Conservation (phyloP, 163 green algal species). For the Prototheca cutis region DNA sequence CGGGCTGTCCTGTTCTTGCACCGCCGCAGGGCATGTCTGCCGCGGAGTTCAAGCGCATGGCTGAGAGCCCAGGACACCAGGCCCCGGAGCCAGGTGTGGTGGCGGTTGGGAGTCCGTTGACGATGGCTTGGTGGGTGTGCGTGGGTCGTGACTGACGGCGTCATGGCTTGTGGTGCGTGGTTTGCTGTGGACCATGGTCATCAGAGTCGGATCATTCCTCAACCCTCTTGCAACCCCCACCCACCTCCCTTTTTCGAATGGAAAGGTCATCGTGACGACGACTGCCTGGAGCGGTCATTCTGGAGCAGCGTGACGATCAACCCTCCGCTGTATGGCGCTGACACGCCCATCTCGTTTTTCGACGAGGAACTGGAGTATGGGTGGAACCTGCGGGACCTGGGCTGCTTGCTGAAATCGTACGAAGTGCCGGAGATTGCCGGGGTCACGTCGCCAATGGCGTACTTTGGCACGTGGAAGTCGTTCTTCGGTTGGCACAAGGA, state of each 20-base stretch:
- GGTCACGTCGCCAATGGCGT: constrained; percentile 88
- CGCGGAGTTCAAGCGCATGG: constrained; percentile 29
- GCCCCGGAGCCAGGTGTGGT: constrained; percentile 6
- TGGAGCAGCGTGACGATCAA: constrained; percentile 73
- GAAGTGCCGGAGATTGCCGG: constrained; percentile 60
- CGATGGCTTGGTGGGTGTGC: too few relatives aligned
- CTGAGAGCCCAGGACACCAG: constrained; percentile 19
- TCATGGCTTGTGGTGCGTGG: too few relatives aligned
- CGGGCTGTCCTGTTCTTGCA: too few relatives aligned
- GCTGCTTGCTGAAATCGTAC: constrained; percentile 50
- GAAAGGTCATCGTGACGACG: constrained; percentile 22
- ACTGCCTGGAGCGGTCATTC: constrained; percentile 69
- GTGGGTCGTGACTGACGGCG: too few relatives aligned
- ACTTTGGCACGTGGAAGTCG: constrained; percentile 84
- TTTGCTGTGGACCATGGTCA: too few relatives aligned
- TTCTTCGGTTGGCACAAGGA: constrained; percentile 56
- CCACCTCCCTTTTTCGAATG: too few relatives aligned
- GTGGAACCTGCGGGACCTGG: constrained; percentile 70
- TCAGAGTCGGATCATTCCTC: too few relatives aligned
- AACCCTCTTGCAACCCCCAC: too few relatives aligned
- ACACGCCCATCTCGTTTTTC: constrained; percentile 78
- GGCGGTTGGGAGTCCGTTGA: constrained; percentile 2
- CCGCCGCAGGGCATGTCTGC: constrained; percentile 24
- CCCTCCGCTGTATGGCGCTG: constrained; percentile 75
- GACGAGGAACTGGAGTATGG: constrained; percentile 60